phyloP scores from a whole-genome alignment of 345 rosid species.

The Erysimum cheiranthoides region DNA sequence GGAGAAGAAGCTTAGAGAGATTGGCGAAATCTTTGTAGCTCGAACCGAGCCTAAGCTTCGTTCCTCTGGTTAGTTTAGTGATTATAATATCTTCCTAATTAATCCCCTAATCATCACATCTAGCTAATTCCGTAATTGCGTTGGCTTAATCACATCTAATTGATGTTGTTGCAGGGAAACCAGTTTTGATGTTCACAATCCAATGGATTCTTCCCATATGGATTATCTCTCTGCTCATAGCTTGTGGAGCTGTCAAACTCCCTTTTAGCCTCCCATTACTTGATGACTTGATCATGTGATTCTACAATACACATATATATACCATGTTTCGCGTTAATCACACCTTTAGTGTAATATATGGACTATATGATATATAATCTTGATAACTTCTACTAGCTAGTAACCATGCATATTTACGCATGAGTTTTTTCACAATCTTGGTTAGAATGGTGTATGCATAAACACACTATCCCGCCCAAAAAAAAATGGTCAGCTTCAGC shows the following conservation, averaged over 20 bases:
- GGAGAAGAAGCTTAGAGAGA: constrained; percentile 75
- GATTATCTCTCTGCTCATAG: constrained; percentile 62
- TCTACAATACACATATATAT: neutral
- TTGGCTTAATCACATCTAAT: neutral
- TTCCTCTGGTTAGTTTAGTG: constrained; percentile 56
- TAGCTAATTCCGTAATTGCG: neutral
- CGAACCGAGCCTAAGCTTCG: constrained; percentile 56
- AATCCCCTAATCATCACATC: no score
- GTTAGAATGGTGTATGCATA: constrained; percentile 1
- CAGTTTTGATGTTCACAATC: constrained; percentile 51
- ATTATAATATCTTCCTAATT: neutral
- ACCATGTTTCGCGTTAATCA: neutral
- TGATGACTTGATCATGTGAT: constrained; percentile 71
- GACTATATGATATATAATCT: neutral
- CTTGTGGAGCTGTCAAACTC: constrained; percentile 63
- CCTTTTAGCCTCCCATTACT: constrained; percentile 63
- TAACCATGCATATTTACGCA: neutral
- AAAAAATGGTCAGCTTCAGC: neutral
- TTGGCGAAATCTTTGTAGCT: constrained; percentile 64
- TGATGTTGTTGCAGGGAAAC: constrained; percentile 56
- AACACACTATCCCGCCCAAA: neutral
- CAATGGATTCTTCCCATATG: constrained; percentile 73
- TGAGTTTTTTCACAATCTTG: neutral
- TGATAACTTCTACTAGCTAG: neutral
- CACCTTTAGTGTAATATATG: neutral